phyloP scores from a whole-genome alignment of 306 rosid genomes.

The Sphenostylis stenocarpa region DNA sequence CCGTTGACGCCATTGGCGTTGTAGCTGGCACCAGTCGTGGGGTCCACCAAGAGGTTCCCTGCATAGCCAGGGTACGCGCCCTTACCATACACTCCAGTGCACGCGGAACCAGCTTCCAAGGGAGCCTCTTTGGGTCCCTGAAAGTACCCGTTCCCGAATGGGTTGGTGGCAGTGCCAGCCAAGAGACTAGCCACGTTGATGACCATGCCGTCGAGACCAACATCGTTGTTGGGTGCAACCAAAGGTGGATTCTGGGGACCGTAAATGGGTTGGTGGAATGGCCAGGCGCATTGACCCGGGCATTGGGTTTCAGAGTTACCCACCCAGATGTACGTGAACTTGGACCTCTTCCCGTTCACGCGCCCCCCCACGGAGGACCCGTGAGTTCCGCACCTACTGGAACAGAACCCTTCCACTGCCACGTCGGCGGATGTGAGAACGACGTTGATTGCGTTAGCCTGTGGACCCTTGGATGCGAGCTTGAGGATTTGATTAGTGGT shows the following conservation, averaged over 20 bases:
- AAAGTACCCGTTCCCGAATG: slow-evolving; percentile 66
- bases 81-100: slow-evolving; percentile 60
- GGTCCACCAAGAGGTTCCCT: slow-evolving; percentile 55
- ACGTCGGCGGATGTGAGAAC: slow-evolving; percentile 59
- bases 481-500: slow-evolving; percentile 36
- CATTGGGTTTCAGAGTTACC: slow-evolving; percentile 73
- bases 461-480: slow-evolving; percentile 50
- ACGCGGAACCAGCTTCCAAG: slow-evolving; percentile 70
- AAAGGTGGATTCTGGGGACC: slow-evolving; percentile 65
- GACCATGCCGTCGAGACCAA: slow-evolving; percentile 70
- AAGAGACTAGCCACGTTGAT: slow-evolving; percentile 67
- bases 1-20: slow-evolving; percentile 59
- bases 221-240: slow-evolving; percentile 68
- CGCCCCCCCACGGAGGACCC: slow-evolving; percentile 41
- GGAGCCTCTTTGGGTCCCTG: slow-evolving; percentile 80
- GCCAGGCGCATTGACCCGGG: slow-evolving; percentile 86
- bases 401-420: slow-evolving; percentile 54
- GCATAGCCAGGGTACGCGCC: slow-evolving; percentile 82
- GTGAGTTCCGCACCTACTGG: slow-evolving; percentile 60
- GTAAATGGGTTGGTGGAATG: slow-evolving; percentile 82
- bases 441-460: slow-evolving; percentile 49
- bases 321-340: slow-evolving; percentile 67
- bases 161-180: slow-evolving; percentile 67
- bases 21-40: slow-evolving; percentile 63
- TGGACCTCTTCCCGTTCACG: slow-evolving; percentile 34